phyloP scores from a whole-genome alignment of 2,329 filamentous ascomycete genomes.

The Xylogone sp. region DNA sequence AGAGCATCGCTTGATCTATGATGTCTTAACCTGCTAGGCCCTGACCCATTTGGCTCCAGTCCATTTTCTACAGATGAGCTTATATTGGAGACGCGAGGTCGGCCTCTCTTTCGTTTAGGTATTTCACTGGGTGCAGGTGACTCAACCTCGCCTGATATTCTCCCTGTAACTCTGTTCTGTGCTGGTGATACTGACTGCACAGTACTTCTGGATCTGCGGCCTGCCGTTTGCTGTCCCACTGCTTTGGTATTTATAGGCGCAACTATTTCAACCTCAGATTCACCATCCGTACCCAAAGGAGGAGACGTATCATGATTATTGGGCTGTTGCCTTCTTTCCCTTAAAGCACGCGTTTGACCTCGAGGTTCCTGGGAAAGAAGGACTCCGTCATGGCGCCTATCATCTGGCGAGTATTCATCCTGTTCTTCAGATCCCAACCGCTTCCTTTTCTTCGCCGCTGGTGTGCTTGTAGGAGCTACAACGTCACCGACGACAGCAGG shows the following conservation, averaged over 20 bases:
- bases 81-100: too few species aligned
- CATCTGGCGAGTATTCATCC: constrained; percentile 2
- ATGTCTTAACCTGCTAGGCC: too few species aligned
- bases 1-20: too few species aligned
- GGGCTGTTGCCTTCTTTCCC: background rate
- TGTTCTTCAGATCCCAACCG: background rate
- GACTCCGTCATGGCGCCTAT: constrained; percentile 13
- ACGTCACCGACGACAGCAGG: constrained; percentile 1
- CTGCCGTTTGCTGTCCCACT: background rate
- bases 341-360: constrained; percentile 5
- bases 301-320: constrained; percentile 1
- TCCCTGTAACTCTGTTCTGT: background rate
- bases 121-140: constrained; percentile 2
- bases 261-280: background rate
- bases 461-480: constrained; percentile 4
- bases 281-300: background rate
- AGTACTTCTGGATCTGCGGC: background rate
- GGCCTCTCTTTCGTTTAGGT: constrained; percentile 15
- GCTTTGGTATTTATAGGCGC: background rate
- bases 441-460: constrained; percentile 9
- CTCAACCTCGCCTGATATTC: background rate
- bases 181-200: background rate
- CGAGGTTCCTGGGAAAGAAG: constrained; percentile 20
- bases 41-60: background rate
- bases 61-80: too few species aligned